Evolutionary conservation across 306 rosid species (phyloP).

Genomic region (Vigna trinervia): DNA sequence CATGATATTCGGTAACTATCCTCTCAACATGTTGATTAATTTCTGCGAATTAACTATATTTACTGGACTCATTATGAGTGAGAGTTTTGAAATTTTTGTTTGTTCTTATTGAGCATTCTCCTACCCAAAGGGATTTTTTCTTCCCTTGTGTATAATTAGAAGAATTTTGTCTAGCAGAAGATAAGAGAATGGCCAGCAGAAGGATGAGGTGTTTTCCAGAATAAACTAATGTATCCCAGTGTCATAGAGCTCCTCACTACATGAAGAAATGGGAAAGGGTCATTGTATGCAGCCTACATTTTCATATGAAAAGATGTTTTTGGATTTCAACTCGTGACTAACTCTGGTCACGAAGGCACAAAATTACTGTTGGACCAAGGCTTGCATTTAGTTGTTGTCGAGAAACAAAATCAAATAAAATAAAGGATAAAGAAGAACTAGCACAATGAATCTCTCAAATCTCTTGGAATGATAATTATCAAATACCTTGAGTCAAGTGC

Average conservation of each 20-base stretch:
- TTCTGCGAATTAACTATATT: conserved; percentile 1
- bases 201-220: neutral
- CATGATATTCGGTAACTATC: conserved; percentile 73
- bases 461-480: neutral
- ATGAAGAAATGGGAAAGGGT: too few relatives aligned
- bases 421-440: neutral
- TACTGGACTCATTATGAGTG: neutral
- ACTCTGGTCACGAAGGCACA: too few relatives aligned
- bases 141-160: neutral
- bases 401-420: neutral
- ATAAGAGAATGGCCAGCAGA: neutral
- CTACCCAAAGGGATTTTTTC: neutral
- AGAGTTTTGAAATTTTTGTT: neutral
- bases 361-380: too few relatives aligned
- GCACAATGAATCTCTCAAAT: neutral
- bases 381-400: too few relatives aligned
- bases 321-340: too few relatives aligned
- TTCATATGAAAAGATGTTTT: too few relatives aligned
- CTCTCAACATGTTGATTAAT: conserved; percentile 24
- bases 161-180: neutral
- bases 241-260: too few relatives aligned
- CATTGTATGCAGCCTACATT: too few relatives aligned
- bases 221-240: too few relatives aligned
- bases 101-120: conserved; percentile 29
- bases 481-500: neutral